Evolutionary conservation across 345 rosid species (phyloP).

Genomic region (Citrus hindsii): DNA sequence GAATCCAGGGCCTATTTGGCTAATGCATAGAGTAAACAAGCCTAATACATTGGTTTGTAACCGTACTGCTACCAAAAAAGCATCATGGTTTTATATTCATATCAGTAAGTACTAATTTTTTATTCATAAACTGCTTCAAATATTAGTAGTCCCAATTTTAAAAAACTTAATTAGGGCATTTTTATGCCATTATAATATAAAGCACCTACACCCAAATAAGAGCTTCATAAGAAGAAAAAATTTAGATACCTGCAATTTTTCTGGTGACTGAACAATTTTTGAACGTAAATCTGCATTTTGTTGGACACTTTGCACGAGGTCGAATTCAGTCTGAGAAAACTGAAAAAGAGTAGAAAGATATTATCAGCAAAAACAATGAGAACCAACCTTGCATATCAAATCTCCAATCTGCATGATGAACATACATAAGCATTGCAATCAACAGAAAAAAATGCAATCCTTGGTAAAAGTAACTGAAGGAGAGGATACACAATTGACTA

Average conservation of each 20-base stretch:
- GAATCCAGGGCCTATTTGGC: background rate
- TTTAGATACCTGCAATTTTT: slow-evolving; percentile 70
- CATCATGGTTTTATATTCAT: background rate
- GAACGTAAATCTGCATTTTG: slow-evolving; percentile 78
- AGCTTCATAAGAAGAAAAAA: background rate
- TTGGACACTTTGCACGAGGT: slow-evolving; percentile 75
- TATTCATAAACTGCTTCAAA: background rate
- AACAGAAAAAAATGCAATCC: background rate
- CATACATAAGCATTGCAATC: background rate
- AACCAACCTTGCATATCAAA: background rate
- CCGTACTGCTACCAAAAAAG: background rate
- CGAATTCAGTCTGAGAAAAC: slow-evolving; percentile 80
- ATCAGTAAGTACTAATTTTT: background rate
- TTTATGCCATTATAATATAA: background rate
- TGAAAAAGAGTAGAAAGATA: slow-evolving; percentile 26
- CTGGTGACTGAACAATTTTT: slow-evolving; percentile 91
- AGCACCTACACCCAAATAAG: background rate
- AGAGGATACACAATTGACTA: background rate
- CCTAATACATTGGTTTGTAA: background rate
- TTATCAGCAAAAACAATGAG: slow-evolving; percentile 2
- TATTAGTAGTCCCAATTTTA: background rate
- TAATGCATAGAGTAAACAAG: background rate
- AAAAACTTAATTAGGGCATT: background rate
- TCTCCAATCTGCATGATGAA: background rate
- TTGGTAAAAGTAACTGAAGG: background rate